Conservation (phyloP, 225 moss, liverwort and hornwort species). For the Straminergon stramineum region DNA sequence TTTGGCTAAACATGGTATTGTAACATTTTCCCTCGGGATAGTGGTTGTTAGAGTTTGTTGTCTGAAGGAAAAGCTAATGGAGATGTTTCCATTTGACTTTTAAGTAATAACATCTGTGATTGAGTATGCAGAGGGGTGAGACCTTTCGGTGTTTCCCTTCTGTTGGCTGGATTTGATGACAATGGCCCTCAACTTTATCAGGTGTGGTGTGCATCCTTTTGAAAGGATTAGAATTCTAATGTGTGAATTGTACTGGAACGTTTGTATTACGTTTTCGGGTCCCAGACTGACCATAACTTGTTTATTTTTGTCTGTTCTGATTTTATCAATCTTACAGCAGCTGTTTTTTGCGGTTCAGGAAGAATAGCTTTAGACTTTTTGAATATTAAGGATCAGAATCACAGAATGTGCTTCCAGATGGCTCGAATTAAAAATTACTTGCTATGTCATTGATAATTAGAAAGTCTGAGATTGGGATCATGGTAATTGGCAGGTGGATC, state of each 20-base stretch:
- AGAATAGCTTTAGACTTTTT: neutral
- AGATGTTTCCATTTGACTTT: neutral
- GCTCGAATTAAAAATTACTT: neutral
- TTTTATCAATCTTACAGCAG: neutral
- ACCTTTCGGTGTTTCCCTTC: constrained; percentile 89
- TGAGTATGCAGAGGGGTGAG: constrained; percentile 72
- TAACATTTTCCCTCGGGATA: neutral
- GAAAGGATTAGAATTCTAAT: neutral
- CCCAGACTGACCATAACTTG: neutral
- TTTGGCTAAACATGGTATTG: neutral
- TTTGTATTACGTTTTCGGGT: neutral
- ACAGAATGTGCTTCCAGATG: neutral
- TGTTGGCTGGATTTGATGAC: constrained; percentile 95
- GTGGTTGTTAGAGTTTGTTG: neutral
- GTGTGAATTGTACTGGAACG: neutral
- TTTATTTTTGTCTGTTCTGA: neutral
- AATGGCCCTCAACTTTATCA: constrained; percentile 96
- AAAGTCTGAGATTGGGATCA: neutral
- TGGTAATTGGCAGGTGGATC: constrained; percentile 63
- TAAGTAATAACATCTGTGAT: neutral
- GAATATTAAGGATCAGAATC: neutral
- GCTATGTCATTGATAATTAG: neutral
- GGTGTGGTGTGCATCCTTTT: constrained; percentile 20
- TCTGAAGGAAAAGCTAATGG: neutral
- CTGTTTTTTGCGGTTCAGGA: neutral